Evolutionary conservation across 257 asterid genomes (phyloP), one percentile per base, ranked within the genome.

Genomic region (Solanum dulcamara): DNA sequence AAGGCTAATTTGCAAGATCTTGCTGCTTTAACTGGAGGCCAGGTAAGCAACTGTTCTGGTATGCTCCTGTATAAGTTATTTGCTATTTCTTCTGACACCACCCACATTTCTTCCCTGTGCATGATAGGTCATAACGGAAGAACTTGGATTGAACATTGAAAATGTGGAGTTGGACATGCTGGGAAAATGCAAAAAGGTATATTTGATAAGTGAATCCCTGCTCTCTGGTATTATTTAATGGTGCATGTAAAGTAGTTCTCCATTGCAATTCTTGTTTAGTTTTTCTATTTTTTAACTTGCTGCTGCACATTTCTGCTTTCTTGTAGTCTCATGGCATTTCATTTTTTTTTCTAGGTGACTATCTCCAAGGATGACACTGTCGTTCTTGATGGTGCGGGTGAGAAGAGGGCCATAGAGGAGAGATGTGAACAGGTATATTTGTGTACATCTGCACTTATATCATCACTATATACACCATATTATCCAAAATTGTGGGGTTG

Each of bases 151-250:
- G 89, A 85, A 82, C 85, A 87, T 92, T 66, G 94, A 90, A 11
- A 87, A 92, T 28, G 68, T 92, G 64, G 88, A 89, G 51, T 30
- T 88, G 77, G 91, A 89, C 37, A 84, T 88, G 93, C 89, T 71
- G 10, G 94, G 94, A 55, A 86, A 92, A 24, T 92, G 94, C 83
- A 91, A 91, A 87, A 92, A 90, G 92, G 94, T 89, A n/a, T 13
- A 14, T 22, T 59, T 57, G 38, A 5, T 33, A 4, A 12, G 13
- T 50, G n/a, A 24, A 42, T 33, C 13, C 10, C 26, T 3, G 1
- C 12, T 4, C 6, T 37, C 6, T 3, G 22, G 11, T 71, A 84
- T 20, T 38, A 37, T 17, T 40, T 17, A 35, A 74, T 38, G 28
- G 55, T 22, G 38, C 66, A 30, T 28, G 24, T 50, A 17, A 44